Conservation (phyloP, 805 yeast species). For the Suhomyces sp. region DNA sequence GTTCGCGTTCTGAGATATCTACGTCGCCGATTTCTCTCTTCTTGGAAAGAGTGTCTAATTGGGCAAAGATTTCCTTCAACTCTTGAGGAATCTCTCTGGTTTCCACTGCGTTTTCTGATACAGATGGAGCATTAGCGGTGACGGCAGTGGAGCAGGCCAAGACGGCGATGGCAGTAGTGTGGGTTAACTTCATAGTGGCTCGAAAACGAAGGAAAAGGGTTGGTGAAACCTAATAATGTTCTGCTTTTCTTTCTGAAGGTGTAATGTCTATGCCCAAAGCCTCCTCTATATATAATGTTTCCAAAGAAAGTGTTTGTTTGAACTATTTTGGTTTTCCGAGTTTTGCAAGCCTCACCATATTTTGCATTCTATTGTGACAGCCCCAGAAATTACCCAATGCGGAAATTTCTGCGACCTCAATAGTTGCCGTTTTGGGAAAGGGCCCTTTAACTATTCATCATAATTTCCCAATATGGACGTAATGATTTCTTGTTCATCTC, state of each 20-base stretch:
- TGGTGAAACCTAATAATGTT: neutral
- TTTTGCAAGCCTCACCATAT: neutral
- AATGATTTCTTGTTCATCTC: neutral
- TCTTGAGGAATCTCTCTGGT: conserved; percentile 12
- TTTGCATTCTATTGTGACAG: neutral
- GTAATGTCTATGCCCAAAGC: neutral
- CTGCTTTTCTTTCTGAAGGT: neutral
- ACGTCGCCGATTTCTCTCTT: conserved; percentile 21
- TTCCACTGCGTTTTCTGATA: conserved; percentile 6
- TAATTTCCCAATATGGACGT: neutral
- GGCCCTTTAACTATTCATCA: neutral
- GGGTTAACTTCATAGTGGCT: conserved; percentile 28
- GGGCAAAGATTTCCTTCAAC: conserved; percentile 18
- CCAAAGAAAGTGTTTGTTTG: neutral
- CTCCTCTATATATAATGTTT: neutral
- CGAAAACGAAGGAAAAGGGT: neutral
- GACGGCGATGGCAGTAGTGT: conserved; percentile 28
- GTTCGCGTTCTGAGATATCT: conserved; percentile 8
- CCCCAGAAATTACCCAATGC: neutral
- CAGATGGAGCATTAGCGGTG: conserved; percentile 34
- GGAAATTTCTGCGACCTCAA: neutral
- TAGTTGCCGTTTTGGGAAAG: neutral
- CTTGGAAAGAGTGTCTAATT: conserved; percentile 25
- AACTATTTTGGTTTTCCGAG: neutral
- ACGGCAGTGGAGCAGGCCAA: conserved; percentile 24